These are phyloP conservation scores for Parvularia atlantis DNA, from an alignment of 78 protist genomes.

Conservation along the genomic window DNA sequence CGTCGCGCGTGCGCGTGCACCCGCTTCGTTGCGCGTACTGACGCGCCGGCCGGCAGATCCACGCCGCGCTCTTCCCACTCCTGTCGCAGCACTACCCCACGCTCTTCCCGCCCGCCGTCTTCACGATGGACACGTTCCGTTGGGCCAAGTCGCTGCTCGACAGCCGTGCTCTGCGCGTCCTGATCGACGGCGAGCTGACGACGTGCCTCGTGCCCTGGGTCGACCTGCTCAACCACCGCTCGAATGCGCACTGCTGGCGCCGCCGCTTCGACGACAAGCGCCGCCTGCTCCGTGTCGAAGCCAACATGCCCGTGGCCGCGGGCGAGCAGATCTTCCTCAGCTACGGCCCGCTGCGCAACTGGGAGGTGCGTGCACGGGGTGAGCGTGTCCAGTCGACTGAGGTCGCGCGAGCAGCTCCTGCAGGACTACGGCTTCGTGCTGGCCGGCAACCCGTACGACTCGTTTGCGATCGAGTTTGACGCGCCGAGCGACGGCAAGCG, in stretches of 20 bases:
- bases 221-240: constrained; percentile 45
- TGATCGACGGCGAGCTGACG: constrained; percentile 29
- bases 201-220: constrained; percentile 41
- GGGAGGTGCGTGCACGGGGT: constrained; percentile 39
- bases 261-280: constrained; percentile 20
- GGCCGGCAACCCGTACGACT: constrained; percentile 30
- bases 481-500: constrained; percentile 10
- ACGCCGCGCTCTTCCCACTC: too few relatives aligned
- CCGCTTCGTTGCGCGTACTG: too few relatives aligned
- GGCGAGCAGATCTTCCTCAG: constrained; percentile 27
- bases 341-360: constrained; percentile 42
- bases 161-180: constrained; percentile 38
- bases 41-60: too few relatives aligned
- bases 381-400: too few relatives aligned
- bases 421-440: constrained; percentile 36
- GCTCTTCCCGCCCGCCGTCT: constrained; percentile 27
- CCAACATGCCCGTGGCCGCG: constrained; percentile 19
- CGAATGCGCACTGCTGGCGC: constrained; percentile 31
- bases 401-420: too few relatives aligned
- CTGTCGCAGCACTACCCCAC: constrained; percentile 38
- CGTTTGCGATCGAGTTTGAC: constrained; percentile 33
- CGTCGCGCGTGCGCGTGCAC: too few relatives aligned
- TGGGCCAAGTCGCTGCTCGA: constrained; percentile 44
- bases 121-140: constrained; percentile 31
- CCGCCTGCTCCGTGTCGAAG: constrained; percentile 19